A percentile compares a stretch with the other conserved stretches of the same genome.
These are phyloP conservation scores for Trypethelium eluteriae DNA, from an alignment of 495 filamentous ascomycete genomes.

Conservation along the genomic window DNA sequence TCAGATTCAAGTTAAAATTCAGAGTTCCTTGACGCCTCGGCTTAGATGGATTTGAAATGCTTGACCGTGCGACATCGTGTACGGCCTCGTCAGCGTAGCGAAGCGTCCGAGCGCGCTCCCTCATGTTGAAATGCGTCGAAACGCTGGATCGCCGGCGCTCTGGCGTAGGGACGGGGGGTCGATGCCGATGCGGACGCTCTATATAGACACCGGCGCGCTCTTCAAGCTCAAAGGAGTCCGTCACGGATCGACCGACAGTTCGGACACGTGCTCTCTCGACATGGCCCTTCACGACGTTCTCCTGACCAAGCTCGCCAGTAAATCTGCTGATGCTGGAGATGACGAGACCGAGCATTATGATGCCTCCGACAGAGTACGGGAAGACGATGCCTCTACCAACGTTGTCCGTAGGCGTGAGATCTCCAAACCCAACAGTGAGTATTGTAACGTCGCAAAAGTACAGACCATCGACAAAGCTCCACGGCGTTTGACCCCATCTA, in stretches of 20 bases:
- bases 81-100: constrained; percentile 14
- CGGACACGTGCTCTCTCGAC: constrained; percentile 49
- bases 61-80: not conserved
- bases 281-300: constrained; percentile 60
- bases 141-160: constrained; percentile 12
- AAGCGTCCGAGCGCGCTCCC: constrained; percentile 15
- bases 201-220: constrained; percentile 19
- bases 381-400: constrained; percentile 38
- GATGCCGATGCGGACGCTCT: constrained; percentile 16
- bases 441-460: constrained; percentile 63
- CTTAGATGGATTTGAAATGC: constrained; percentile 3
- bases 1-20: constrained; percentile 12
- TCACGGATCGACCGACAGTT: constrained; percentile 50
- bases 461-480: constrained; percentile 48
- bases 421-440: constrained; percentile 59
- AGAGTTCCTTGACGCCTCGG: constrained; percentile 10
- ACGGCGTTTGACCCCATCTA: constrained; percentile 22
- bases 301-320: constrained; percentile 52
- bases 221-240: constrained; percentile 34
- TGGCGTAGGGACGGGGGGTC: constrained; percentile 14
- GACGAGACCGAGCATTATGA: constrained; percentile 42
- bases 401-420: constrained; percentile 43
- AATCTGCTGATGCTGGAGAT: constrained; percentile 45
- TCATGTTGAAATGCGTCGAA: not conserved
- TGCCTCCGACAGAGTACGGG: constrained; percentile 41